Percentiles rank a stretch among this genome's conserved stretches.
Evolutionary conservation across 2,329 filamentous ascomycete species (phyloP).

Genomic region (Dactylonectria macrodidyma): DNA sequence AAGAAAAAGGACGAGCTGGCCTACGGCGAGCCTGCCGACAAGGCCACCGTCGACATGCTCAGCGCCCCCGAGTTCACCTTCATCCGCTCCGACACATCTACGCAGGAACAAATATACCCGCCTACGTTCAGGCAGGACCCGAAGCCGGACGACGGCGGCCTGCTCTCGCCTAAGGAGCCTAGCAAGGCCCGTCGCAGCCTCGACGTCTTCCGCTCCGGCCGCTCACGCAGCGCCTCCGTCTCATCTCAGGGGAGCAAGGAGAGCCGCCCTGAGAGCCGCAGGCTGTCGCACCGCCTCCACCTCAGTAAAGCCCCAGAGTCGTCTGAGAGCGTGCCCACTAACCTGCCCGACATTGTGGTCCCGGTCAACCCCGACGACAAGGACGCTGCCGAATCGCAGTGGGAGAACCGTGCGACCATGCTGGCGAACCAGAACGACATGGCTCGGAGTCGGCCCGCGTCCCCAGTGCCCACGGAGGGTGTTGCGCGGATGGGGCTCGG

Average conservation of each 20-base stretch:
- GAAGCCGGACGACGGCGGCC: constrained; percentile 49
- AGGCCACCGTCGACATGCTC: constrained; percentile 55
- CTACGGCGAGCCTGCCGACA: constrained; percentile 52
- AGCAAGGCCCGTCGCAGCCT: constrained; percentile 59
- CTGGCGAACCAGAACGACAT: constrained; percentile 77
- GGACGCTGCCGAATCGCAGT: constrained; percentile 76
- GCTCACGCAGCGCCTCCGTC: constrained; percentile 65
- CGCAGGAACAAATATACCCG: constrained; percentile 83
- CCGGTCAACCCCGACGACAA: constrained; percentile 61
- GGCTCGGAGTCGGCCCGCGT: constrained; percentile 59
- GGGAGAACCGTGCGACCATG: constrained; percentile 95
- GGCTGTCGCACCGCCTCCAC: constrained; percentile 80
- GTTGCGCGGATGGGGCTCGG: constrained; percentile 47
- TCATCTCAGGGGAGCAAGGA: constrained; percentile 59
- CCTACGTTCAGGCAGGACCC: constrained; percentile 58
- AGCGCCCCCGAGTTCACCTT: constrained; percentile 81
- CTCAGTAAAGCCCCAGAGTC: constrained; percentile 71
- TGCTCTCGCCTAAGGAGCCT: constrained; percentile 50
- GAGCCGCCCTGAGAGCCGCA: constrained; percentile 51
- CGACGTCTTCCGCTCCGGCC: constrained; percentile 61
- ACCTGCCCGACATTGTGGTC: constrained; percentile 82
- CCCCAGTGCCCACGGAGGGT: constrained; percentile 52
- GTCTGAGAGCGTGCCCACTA: constrained; percentile 82
- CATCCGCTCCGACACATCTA: constrained; percentile 85
- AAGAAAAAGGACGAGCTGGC: constrained; percentile 67